Percentiles rank a stretch among this genome's conserved stretches.
phyloP scores from a whole-genome alignment of 768 basidiomycete genomes.

The Calvatia gigantea region DNA sequence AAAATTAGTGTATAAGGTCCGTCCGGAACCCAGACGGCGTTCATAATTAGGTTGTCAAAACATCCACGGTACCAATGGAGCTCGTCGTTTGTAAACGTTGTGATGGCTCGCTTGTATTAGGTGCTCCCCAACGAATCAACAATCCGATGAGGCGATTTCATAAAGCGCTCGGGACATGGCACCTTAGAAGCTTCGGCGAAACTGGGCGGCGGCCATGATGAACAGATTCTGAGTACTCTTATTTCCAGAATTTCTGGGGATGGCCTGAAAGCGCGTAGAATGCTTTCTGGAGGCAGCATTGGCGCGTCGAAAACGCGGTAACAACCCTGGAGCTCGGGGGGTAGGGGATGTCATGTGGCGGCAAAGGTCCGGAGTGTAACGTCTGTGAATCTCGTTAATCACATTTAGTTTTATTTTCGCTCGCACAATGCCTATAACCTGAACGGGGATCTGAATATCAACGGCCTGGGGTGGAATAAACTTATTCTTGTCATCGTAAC shows the following conservation, averaged over 20 bases:
- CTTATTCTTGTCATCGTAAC: constrained; percentile 7
- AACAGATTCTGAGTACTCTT: neutral
- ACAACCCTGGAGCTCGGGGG: neutral
- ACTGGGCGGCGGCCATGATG: neutral
- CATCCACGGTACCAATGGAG: neutral
- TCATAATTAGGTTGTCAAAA: neutral
- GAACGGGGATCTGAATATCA: neutral
- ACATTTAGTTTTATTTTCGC: constrained; percentile 4
- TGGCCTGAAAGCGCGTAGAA: neutral
- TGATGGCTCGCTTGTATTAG: neutral
- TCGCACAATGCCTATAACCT: neutral
- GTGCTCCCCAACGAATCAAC: neutral
- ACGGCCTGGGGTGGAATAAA: neutral
- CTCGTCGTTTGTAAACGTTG: neutral
- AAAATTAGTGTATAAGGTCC: constrained; percentile 2
- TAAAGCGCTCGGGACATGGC: neutral
- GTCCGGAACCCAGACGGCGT: neutral
- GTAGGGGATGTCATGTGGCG: constrained; percentile 1
- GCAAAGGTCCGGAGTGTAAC: constrained; percentile 1
- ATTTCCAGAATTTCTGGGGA: neutral
- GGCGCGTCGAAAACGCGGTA: neutral
- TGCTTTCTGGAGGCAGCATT: neutral
- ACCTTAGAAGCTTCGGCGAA: too few species aligned
- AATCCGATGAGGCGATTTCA: neutral
- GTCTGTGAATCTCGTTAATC: neutral